Percentiles rank a stretch among this genome's conserved stretches.
phyloP scores from a whole-genome alignment of 2,329 filamentous ascomycete species.

The Colletotrichum sp. region DNA sequence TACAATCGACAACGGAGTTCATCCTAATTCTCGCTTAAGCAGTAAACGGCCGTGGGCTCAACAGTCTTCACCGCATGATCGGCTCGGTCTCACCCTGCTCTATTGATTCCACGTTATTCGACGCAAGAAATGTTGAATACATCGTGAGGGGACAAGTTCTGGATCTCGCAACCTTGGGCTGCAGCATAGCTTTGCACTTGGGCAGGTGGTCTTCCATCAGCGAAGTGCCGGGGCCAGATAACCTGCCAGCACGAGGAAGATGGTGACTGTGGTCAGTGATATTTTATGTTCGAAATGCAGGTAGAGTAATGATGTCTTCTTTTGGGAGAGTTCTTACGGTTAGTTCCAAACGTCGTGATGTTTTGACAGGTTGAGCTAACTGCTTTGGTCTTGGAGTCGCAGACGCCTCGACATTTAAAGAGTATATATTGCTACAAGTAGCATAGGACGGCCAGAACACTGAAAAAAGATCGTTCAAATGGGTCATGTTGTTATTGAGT shows the following conservation, averaged over 20 bases:
- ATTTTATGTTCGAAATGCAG: background rate
- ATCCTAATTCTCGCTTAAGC: background rate
- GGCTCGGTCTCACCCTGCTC: background rate
- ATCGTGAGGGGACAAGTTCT: background rate
- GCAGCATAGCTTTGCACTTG: background rate
- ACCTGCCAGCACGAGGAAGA: background rate
- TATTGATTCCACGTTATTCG: background rate
- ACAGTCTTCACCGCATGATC: background rate
- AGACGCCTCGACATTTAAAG: background rate
- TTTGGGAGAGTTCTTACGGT: background rate
- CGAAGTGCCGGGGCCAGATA: background rate
- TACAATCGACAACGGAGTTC: background rate
- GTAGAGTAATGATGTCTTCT: background rate
- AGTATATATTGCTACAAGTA: background rate
- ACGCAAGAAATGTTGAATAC: background rate
- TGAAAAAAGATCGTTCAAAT: background rate
- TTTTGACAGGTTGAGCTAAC: background rate
- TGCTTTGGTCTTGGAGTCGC: background rate
- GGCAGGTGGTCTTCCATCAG: background rate
- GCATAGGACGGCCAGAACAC: background rate
- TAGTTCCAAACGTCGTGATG: background rate
- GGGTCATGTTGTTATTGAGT: background rate
- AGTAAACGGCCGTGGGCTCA: background rate
- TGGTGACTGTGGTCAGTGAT: background rate
- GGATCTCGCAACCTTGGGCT: background rate